Evolutionary conservation across 2,329 filamentous ascomycete genomes (phyloP).

Genomic region (Leptographium lundbergii): DNA sequence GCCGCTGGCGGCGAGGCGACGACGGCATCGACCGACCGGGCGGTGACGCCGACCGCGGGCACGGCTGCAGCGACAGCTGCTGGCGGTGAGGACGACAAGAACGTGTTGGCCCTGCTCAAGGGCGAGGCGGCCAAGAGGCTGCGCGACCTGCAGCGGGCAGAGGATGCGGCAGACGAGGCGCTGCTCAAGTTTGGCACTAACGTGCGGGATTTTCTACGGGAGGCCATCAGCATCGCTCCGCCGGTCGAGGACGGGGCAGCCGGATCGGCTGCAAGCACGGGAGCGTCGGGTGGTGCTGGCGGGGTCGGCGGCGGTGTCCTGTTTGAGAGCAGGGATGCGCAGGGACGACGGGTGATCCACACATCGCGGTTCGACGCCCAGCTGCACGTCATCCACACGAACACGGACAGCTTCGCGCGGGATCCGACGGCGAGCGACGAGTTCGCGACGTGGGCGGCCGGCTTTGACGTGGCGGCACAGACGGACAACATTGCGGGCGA

Average conservation of each 20-base stretch:
- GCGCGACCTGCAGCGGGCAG: constrained; percentile 80
- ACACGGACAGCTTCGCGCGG: constrained; percentile 65
- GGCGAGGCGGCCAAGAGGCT: constrained; percentile 69
- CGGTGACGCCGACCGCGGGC: constrained; percentile 32
- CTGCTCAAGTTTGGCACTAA: constrained; percentile 84
- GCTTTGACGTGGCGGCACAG: constrained; percentile 71
- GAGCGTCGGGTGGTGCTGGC: constrained; percentile 22
- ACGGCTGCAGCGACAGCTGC: constrained; percentile 4
- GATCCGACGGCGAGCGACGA: constrained; percentile 60
- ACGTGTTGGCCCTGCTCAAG: constrained; percentile 65
- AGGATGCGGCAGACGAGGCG: constrained; percentile 93
- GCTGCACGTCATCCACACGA: constrained; percentile 87
- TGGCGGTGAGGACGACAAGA: constrained; percentile 23
- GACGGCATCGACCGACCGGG: constrained; percentile 14
- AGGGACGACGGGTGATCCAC: constrained; percentile 87
- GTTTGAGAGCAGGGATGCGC: constrained; percentile 87
- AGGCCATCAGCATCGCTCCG: constrained; percentile 79
- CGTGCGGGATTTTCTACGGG: constrained; percentile 76
- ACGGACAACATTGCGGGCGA: constrained; percentile 74
- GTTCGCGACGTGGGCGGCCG: constrained; percentile 59
- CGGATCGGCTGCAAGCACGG: neutral
- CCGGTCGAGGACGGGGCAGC: constrained; percentile 37
- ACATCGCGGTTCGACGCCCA: constrained; percentile 91
- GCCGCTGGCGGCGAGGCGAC: constrained; percentile 16
- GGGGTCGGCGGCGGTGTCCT: constrained; percentile 41